Base-by-base conservation (phyloP, 768 basidiomycete species). In the Hebeloma cylindrosporum region DNA sequence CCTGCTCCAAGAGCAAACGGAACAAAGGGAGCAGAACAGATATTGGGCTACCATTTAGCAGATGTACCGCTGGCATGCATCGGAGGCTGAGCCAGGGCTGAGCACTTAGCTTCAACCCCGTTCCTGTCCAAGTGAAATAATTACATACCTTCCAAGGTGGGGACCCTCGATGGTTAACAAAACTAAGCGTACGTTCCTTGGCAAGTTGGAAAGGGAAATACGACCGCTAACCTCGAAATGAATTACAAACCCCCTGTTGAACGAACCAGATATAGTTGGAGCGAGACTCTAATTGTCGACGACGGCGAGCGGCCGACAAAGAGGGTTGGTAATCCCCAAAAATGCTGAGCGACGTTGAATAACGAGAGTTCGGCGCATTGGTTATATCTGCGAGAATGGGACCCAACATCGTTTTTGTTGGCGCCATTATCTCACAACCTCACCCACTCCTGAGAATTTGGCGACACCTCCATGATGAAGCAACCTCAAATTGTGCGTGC, bases 281-380 rank as follows among this genome's bases (percentile, higher is more conserved):
- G 82, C 76, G 13, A 84, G 84, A 57, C 84, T 85, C 80, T 80
- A 55, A 80, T 85, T 10, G 81, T 85, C 47, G 85, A 70, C 6
- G 83, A 76, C 7, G 84, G 84, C 3, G 84, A 85, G 18, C 78
- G 28, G 64, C 49, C 44, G 62, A 45, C 48, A 57, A 45, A 10
- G 57, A 48, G 7, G 47, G 56, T n/a, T 62, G 60, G 38, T 44
- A 18, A n/a, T 56, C 58, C 28, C 55, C 53, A 37, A 50, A 60
- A 20, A 51, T 38, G 16, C 45, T 47, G 10, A 51, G 36, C n/a
- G 48, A 53, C 18, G 45, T 52, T 26, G 45, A 31, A 26, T 43
- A 47, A 21, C 48, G 50, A n/a, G 33, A 13, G 41, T 52, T 59
- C 20, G 54, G 56, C 28, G 62, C 63, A 42, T 54, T 44, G 17